A percentile compares a stretch with the other conserved stretches of the same genome.
phyloP scores from a whole-genome alignment of 2,329 filamentous ascomycete genomes.

The Arthrobotrys sphaeroides region DNA sequence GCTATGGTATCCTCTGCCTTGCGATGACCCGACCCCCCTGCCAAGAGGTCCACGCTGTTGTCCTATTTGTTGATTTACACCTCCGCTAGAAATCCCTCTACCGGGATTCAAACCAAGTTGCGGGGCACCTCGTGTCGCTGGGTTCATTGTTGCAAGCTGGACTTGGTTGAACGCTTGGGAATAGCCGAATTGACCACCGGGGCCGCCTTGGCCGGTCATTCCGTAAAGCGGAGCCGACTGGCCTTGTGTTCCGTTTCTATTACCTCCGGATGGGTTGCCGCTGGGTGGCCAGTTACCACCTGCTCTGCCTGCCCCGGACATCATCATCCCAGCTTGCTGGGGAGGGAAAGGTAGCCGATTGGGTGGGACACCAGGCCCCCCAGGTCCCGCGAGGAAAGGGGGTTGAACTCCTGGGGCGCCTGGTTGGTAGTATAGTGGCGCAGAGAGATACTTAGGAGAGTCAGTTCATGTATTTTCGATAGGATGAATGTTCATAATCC shows the following conservation, averaged over 20 bases:
- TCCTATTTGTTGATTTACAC: constrained; percentile 57
- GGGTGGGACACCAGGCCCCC: constrained; percentile 65
- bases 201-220: constrained; percentile 74
- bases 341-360: constrained; percentile 70
- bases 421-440: constrained; percentile 89
- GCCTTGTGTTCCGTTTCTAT: constrained; percentile 86
- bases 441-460: constrained; percentile 78
- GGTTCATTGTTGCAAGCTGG: constrained; percentile 39
- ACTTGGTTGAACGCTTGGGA: constrained; percentile 40
- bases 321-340: constrained; percentile 64
- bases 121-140: constrained; percentile 25
- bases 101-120: constrained; percentile 64
- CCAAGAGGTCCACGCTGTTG: constrained; percentile 57
- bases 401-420: constrained; percentile 69
- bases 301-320: constrained; percentile 62
- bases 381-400: constrained; percentile 70
- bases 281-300: constrained; percentile 68
- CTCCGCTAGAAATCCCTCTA: constrained; percentile 59
- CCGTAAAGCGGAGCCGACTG: constrained; percentile 82
- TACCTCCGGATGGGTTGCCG: constrained; percentile 66
- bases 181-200: constrained; percentile 59
- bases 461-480: constrained; percentile 43
- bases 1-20: constrained; percentile 20
- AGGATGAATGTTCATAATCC: no score
- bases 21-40: constrained; percentile 18